These are phyloP conservation scores for Ampelomyces quisqualis DNA, from an alignment of 2,329 filamentous ascomycete species.

Conservation along the genomic window DNA sequence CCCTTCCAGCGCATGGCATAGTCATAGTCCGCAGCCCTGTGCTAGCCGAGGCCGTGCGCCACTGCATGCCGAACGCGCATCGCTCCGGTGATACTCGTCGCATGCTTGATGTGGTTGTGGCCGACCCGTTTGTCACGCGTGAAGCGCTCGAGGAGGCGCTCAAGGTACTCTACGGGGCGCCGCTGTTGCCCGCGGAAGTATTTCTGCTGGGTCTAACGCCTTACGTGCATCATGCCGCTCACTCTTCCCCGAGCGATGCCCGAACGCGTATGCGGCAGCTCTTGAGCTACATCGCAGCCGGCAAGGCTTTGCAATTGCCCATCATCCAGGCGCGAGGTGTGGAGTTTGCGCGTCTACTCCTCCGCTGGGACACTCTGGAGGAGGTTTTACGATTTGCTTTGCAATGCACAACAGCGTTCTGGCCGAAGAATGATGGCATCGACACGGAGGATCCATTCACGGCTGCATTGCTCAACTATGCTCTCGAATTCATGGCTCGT, in stretches of 20 bases:
- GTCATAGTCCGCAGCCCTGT: slow-evolving; percentile 40
- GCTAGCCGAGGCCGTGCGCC: slow-evolving; percentile 34
- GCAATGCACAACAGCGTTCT: slow-evolving; percentile 35
- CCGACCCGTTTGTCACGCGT: slow-evolving; percentile 30
- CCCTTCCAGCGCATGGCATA: slow-evolving; percentile 42
- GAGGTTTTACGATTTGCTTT: slow-evolving; percentile 61
- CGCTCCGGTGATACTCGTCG: slow-evolving; percentile 29
- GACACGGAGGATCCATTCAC: slow-evolving; percentile 56
- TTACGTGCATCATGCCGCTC: slow-evolving; percentile 26
- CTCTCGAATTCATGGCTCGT: slow-evolving; percentile 61
- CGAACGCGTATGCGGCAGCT: slow-evolving; percentile 40
- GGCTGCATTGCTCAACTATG: slow-evolving; percentile 56
- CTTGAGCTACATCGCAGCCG: slow-evolving; percentile 65
- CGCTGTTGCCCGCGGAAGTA: slow-evolving; percentile 27
- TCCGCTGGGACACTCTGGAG: slow-evolving; percentile 66
- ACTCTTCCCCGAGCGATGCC: slow-evolving; percentile 30
- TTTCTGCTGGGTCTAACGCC: slow-evolving; percentile 36
- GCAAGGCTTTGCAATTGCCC: slow-evolving; percentile 58
- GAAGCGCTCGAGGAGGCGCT: slow-evolving; percentile 39
- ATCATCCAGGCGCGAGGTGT: slow-evolving; percentile 60
- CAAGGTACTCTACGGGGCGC: slow-evolving; percentile 41
- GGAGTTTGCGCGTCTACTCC: slow-evolving; percentile 58
- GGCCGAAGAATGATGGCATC: slow-evolving; percentile 11
- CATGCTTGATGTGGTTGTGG: slow-evolving; percentile 28
- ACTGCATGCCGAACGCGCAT: slow-evolving; percentile 19